phyloP scores from a whole-genome alignment of 169 alveolate species.

The Eimeria sp. region DNA sequence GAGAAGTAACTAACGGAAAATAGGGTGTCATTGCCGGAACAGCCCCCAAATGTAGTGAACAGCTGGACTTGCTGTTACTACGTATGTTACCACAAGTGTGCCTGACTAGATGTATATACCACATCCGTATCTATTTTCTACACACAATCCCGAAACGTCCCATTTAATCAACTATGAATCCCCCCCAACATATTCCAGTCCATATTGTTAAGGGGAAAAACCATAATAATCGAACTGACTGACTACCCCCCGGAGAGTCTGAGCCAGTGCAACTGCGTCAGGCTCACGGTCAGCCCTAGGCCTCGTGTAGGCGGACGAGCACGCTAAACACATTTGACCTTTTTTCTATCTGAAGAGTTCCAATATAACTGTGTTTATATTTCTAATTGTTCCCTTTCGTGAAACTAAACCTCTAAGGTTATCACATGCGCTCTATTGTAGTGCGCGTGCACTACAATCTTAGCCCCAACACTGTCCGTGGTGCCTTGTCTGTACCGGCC shows the following conservation, averaged over 20 bases:
- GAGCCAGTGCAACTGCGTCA: background rate
- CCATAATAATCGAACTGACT: background rate
- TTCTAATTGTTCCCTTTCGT: too few species aligned
- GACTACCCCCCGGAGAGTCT: background rate
- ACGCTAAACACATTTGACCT: background rate
- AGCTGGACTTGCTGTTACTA: too few species aligned
- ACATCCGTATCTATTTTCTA: too few species aligned
- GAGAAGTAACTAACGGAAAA: too few species aligned
- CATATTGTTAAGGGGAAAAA: background rate
- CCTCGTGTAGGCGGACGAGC: constrained; percentile 5
- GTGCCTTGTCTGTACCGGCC: background rate
- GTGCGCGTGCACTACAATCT: background rate
- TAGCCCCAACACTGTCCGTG: background rate
- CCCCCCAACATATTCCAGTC: background rate
- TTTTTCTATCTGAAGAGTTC: background rate
- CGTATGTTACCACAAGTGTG: too few species aligned
- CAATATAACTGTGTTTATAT: too few species aligned
- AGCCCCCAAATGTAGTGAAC: too few species aligned
- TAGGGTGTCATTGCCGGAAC: too few species aligned
- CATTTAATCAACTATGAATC: background rate
- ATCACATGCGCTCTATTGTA: background rate
- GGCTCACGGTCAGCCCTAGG: background rate
- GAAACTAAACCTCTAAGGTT: too few species aligned
- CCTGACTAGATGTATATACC: too few species aligned
- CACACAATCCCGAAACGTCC: too few species aligned